A percentile compares a stretch with the other conserved stretches of the same genome.
phyloP scores from a whole-genome alignment of 768 basidiomycete species.

The Lentinula guzmanii region DNA sequence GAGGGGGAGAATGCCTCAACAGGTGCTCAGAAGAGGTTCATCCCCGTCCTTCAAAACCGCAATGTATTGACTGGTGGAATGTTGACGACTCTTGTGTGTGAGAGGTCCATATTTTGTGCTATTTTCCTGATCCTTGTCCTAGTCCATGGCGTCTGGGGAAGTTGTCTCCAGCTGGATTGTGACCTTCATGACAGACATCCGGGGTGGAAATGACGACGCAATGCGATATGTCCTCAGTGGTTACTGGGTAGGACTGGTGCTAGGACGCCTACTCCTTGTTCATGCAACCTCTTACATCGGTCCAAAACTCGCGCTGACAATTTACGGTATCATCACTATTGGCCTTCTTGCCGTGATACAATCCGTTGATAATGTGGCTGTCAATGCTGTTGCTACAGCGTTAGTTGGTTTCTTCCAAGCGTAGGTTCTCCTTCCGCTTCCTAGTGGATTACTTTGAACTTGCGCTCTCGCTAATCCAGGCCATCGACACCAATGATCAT shows the following conservation, averaged over 20 bases:
- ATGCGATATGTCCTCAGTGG: background rate
- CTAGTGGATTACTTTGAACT: background rate
- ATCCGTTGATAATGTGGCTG: background rate
- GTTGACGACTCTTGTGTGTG: background rate
- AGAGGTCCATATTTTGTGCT: background rate
- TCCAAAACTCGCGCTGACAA: background rate
- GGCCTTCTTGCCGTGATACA: background rate
- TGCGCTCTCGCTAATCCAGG: background rate
- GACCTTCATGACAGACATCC: background rate
- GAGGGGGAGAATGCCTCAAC: background rate
- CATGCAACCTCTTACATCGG: background rate
- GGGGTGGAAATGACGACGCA: background rate
- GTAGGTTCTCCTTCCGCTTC: background rate
- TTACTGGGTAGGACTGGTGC: background rate
- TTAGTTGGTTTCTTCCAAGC: background rate
- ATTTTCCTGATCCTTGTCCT: background rate
- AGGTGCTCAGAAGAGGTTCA: background rate
- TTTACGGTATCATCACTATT: background rate
- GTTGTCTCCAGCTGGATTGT: background rate
- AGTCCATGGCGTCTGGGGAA: background rate
- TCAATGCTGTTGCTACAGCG: background rate
- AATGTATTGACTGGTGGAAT: background rate
- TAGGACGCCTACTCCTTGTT: background rate
- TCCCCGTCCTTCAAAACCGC: background rate
- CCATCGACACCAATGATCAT: background rate